Percentiles rank a stretch among this genome's conserved stretches.
Conservation (phyloP, 2,329 filamentous ascomycete genomes). For the Xylariaceae sp. region DNA sequence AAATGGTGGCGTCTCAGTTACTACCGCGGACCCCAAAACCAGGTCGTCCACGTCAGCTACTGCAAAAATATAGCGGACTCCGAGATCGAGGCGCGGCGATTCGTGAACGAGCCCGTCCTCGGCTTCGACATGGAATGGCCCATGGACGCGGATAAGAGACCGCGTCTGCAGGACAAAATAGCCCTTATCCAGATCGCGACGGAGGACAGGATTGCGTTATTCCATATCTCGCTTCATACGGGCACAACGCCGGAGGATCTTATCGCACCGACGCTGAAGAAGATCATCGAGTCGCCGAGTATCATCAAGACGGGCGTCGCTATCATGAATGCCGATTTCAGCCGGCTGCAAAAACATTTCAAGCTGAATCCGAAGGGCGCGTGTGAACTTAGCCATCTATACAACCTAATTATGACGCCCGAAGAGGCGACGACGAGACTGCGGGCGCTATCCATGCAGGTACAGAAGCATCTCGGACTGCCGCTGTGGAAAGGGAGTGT, state of each 20-base stretch:
- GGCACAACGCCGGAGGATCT: conserved; percentile 24
- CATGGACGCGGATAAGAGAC: conserved; percentile 7
- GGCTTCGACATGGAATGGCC: conserved; percentile 32
- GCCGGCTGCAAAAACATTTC: conserved; percentile 19
- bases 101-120: conserved; percentile 24
- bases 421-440: conserved; percentile 17
- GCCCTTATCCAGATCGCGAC: conserved; percentile 27
- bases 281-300: conserved; percentile 23
- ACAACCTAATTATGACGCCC: conserved; percentile 17
- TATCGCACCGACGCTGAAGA: conserved; percentile 25
- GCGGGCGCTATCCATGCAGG: conserved; percentile 17
- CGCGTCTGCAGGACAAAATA: conserved; percentile 22
- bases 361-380: conserved; percentile 21
- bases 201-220: conserved; percentile 24
- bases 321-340: conserved; percentile 23
- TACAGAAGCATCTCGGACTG: conserved; percentile 23
- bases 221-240: conserved; percentile 26
- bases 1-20: conserved; percentile 17
- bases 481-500: conserved; percentile 23
- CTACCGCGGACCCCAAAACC: conserved; percentile 17
- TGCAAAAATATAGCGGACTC: conserved; percentile 19
- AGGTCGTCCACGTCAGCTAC: conserved; percentile 18
- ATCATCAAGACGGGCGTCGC: conserved; percentile 27
- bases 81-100: conserved; percentile 22
- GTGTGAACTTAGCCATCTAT: conserved; percentile 27